Percentiles rank a stretch among this genome's conserved stretches.
Evolutionary conservation across 1,284 basidiomycete species (phyloP).

Genomic region (Leucoagaricus sp.): DNA sequence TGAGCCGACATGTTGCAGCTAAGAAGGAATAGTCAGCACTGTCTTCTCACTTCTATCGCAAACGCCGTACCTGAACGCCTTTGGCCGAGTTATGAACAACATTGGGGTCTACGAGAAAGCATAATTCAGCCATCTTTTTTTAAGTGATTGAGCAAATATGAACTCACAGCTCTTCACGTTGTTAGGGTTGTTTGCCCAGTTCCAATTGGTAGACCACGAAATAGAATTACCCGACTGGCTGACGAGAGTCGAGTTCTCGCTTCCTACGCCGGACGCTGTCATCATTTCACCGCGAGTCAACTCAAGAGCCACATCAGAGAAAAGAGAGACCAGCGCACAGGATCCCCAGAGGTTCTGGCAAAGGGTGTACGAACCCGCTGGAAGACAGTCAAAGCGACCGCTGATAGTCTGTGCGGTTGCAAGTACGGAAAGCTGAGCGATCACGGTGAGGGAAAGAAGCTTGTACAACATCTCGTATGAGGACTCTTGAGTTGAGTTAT

Average conservation of each 20-base stretch:
- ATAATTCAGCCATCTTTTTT: neutral
- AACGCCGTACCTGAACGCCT: slow-evolving; percentile 45
- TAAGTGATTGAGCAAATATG: neutral
- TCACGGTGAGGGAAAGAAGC: neutral
- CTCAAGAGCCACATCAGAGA: neutral
- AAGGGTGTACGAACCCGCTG: slow-evolving; percentile 8
- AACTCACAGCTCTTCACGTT: slow-evolving; percentile 56
- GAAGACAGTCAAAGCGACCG: slow-evolving; percentile 9
- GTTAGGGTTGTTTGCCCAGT: slow-evolving; percentile 53
- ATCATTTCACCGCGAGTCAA: too few species aligned
- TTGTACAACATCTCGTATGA: neutral
- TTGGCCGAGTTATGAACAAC: slow-evolving; percentile 43
- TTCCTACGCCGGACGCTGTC: slow-evolving; percentile 44
- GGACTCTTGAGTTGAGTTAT: too few species aligned
- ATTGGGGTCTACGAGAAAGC: slow-evolving; percentile 38
- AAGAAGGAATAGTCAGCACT: neutral
- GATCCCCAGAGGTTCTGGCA: slow-evolving; percentile 13
- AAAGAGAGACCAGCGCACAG: neutral
- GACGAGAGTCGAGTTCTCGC: slow-evolving; percentile 51
- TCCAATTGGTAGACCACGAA: slow-evolving; percentile 56
- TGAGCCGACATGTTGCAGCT: slow-evolving; percentile 41
- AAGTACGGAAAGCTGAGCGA: neutral
- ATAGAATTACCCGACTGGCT: slow-evolving; percentile 41
- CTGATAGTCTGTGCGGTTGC: slow-evolving; percentile 8
- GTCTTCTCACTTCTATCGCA: neutral